Conservation (phyloP, 371 early-diverging fungal genomes). For the Dipsacomyces acuminosporus region DNA sequence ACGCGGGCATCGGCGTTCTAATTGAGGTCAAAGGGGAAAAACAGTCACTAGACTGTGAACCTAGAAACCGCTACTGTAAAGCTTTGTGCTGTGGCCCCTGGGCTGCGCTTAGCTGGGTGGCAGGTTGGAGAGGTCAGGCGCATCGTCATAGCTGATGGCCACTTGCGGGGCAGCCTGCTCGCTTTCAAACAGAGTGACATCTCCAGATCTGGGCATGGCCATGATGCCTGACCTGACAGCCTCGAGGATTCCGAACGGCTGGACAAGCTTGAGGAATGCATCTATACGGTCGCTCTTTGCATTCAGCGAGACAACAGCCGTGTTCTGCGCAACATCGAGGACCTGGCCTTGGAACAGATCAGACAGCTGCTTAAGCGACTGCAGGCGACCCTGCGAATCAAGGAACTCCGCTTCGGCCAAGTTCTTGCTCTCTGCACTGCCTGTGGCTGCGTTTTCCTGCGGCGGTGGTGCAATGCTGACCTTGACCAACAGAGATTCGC, state of each 20-base stretch:
- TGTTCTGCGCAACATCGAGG: slow-evolving; percentile 84
- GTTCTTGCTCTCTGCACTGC: no score
- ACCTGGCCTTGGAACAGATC: slow-evolving; percentile 81
- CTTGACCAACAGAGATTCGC: slow-evolving; percentile 88
- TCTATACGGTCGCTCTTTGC: slow-evolving; percentile 84
- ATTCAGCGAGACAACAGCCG: slow-evolving; percentile 76
- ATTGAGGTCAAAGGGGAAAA: no score
- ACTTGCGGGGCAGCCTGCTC: slow-evolving; percentile 51
- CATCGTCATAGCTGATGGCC: slow-evolving; percentile 48
- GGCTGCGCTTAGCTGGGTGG: slow-evolving; percentile 89
- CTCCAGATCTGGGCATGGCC: slow-evolving; percentile 89
- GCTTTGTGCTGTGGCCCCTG: no score
- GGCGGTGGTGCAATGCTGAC: slow-evolving; percentile 68
- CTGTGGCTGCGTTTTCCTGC: no score
- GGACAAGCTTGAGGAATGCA: slow-evolving; percentile 84
- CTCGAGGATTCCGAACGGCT: slow-evolving; percentile 93
- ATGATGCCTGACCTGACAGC: slow-evolving; percentile 90
- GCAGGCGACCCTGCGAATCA: slow-evolving; percentile 72
- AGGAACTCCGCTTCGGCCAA: slow-evolving; percentile 38
- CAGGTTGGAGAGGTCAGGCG: slow-evolving; percentile 75
- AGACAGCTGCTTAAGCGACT: slow-evolving; percentile 75
- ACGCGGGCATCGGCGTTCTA: no score
- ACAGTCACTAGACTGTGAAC: no score
- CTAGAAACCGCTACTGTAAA: no score
- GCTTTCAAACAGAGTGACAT: slow-evolving; percentile 65